These are phyloP conservation scores for Spathaspora gorwiae DNA, from an alignment of 805 yeast species.

Conservation along the genomic window DNA sequence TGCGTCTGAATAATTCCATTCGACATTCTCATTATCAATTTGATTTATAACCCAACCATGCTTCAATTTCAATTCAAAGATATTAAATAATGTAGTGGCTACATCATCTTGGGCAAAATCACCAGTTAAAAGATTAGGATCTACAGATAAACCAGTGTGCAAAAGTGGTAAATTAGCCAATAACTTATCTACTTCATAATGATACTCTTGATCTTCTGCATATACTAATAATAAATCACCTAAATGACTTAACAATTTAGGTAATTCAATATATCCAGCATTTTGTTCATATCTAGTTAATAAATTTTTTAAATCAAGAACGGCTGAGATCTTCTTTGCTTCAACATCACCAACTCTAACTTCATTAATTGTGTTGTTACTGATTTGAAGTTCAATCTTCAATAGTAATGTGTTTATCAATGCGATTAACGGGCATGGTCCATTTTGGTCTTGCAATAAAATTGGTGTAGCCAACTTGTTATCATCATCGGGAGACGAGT, in stretches of 20 bases:
- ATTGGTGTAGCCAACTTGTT: slow-evolving; percentile 44
- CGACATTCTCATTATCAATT: slow-evolving; percentile 13
- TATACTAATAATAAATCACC: slow-evolving; percentile 39
- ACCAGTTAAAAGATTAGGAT: slow-evolving; percentile 58
- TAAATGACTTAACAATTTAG: slow-evolving; percentile 44
- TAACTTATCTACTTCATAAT: slow-evolving; percentile 24
- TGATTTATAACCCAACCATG: slow-evolving; percentile 82
- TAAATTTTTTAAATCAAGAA: slow-evolving; percentile 14
- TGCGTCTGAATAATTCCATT: not conserved
- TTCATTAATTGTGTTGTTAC: slow-evolving; percentile 6
- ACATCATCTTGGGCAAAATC: slow-evolving; percentile 46
- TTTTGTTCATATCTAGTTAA: slow-evolving; percentile 7
- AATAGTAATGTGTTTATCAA: slow-evolving; percentile 66
- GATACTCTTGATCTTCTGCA: slow-evolving; percentile 12
- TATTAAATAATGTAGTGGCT: slow-evolving; percentile 53
- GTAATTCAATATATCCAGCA: slow-evolving; percentile 19
- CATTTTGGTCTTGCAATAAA: slow-evolving; percentile 73
- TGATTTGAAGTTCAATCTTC: slow-evolving; percentile 30
- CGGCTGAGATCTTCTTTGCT: slow-evolving; percentile 8
- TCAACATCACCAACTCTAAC: slow-evolving; percentile 1
- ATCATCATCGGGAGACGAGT: slow-evolving; percentile 8
- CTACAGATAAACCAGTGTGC: slow-evolving; percentile 66
- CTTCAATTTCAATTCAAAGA: slow-evolving; percentile 55
- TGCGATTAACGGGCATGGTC: slow-evolving; percentile 86
- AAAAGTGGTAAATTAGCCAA: slow-evolving; percentile 57